Evolutionary conservation across 1,284 basidiomycete species (phyloP), one percentile per base, ranked within the genome.

Genomic region (Xerocomus minutiporus): DNA sequence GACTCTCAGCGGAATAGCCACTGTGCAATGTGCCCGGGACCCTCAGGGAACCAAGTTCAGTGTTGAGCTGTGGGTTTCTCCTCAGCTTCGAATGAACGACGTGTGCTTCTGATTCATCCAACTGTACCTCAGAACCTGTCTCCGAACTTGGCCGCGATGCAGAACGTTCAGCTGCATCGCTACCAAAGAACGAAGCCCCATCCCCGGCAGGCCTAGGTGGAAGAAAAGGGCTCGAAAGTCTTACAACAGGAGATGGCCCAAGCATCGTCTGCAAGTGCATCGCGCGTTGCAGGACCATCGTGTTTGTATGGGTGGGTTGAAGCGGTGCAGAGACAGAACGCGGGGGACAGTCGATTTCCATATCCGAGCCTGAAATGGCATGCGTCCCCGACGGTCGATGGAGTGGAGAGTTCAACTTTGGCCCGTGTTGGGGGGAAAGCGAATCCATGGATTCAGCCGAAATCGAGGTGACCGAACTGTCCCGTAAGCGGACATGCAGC

Each of bases 381-480:
- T 50, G 50, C 29, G 52, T 29, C 17, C n/a, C 47, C 5, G 50
- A 54, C 29, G 54, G 50, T 23, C 36, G 56, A 42, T 48, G 53
- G 35, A 54, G 44, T n/a, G 35, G 35, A 15, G 31, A 25, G 26
- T 25, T 52, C 13, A 34, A 13, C 48, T 55, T 58, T 36, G 11
- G 36, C 26, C 46, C 53, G 41, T 48, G 54, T 34, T 46, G 46
- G 11, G 35, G 50, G 9, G 45, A 52, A 35, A 48, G 45, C 3
- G 64, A 66, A 39, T 59, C 64, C 2, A 48, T 55, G 26, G 69
- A 65, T 29, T 49, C 48, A 39, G 48, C 53, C 32, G 67, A 67
- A 47, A 69, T 42, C 34, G 66, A 67, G 15, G 66, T 67, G 17
- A 50, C 68, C 6, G 69, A 70, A 26, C 65, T 65, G 25, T 62